phyloP scores from a whole-genome alignment of 768 basidiomycete genomes.

The Postia placenta region DNA sequence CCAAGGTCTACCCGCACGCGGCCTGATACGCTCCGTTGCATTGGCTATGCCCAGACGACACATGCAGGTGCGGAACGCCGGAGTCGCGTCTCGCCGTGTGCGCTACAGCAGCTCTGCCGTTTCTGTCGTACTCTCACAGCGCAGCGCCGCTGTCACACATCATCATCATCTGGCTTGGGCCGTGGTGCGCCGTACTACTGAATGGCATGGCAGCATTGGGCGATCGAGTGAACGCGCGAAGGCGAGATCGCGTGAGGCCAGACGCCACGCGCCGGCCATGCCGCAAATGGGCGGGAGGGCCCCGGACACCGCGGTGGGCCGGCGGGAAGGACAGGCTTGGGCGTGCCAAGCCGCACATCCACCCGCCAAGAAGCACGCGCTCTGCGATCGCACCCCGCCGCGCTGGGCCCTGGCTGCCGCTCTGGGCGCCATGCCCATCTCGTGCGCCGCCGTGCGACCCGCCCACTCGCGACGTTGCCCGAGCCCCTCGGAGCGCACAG shows the following conservation, averaged over 20 bases:
- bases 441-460: neutral
- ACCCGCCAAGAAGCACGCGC: neutral
- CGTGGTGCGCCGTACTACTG: too few relatives aligned
- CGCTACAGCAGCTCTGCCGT: neutral
- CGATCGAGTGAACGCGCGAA: neutral
- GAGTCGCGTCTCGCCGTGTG: neutral
- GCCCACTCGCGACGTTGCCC: neutral
- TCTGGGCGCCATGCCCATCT: too few relatives aligned
- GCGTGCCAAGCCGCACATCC: constrained; percentile 1
- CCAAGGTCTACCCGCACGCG: too few relatives aligned
- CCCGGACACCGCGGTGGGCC: neutral
- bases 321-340: neutral
- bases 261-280: neutral
- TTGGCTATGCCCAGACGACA: too few relatives aligned
- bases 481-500: constrained; percentile 5
- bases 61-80: neutral
- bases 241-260: neutral
- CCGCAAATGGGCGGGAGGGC: neutral
- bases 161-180: too few relatives aligned
- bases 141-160: too few relatives aligned
- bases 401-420: too few relatives aligned
- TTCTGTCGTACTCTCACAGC: too few relatives aligned
- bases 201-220: neutral
- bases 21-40: too few relatives aligned
- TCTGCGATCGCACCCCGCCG: too few relatives aligned